Evolutionary conservation across 2,329 filamentous ascomycete genomes (phyloP).

Genomic region (Claviceps quebecensis): DNA sequence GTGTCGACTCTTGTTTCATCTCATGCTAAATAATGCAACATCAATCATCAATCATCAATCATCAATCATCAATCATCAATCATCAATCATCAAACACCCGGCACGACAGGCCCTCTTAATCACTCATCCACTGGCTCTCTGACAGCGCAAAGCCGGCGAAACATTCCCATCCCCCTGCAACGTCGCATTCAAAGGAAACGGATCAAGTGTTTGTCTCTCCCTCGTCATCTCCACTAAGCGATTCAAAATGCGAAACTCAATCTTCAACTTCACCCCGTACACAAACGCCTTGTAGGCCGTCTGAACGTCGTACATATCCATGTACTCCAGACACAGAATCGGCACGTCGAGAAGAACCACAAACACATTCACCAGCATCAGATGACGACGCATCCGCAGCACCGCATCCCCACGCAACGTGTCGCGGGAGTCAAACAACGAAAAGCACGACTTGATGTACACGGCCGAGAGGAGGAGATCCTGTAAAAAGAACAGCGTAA

Average conservation of each 20-base stretch:
- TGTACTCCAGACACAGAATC: constrained; percentile 16
- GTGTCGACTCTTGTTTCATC: too few species aligned
- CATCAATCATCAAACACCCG: too few species aligned
- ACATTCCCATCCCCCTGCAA: background rate
- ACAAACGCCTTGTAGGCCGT: constrained; percentile 18
- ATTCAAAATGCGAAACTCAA: constrained; percentile 20
- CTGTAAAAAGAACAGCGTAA: constrained; percentile 39
- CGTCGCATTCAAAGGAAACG: background rate
- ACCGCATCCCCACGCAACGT: constrained; percentile 11
- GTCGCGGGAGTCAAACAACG: constrained; percentile 28
- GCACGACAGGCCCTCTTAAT: too few species aligned
- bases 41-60: too few species aligned
- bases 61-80: too few species aligned
- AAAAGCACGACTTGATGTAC: constrained; percentile 37
- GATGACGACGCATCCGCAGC: constrained; percentile 15
- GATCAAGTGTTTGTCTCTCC: background rate
- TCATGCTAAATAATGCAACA: too few species aligned
- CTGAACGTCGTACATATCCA: constrained; percentile 15
- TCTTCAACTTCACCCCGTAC: constrained; percentile 20
- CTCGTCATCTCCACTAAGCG: constrained; percentile 15
- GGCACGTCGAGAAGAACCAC: constrained; percentile 27
- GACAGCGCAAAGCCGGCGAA: background rate
- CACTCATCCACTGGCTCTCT: background rate
- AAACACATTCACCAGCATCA: constrained; percentile 26
- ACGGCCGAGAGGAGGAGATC: constrained; percentile 36